Evolutionary conservation across 345 rosid species (phyloP).

Genomic region (Eucalyptus pumila): DNA sequence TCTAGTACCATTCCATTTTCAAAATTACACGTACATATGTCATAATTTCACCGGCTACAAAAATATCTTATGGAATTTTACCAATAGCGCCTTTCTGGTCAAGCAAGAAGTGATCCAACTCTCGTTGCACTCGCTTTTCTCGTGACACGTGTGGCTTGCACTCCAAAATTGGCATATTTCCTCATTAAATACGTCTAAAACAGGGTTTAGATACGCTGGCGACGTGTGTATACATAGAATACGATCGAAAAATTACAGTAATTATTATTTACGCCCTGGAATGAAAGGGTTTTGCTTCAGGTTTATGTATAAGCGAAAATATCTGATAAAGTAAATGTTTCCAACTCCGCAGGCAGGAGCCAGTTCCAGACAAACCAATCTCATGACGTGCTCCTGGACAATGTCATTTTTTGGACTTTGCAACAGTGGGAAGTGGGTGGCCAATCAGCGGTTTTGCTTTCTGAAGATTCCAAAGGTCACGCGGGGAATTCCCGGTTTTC

Average conservation of each 20-base stretch:
- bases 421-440: not conserved
- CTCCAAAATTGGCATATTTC: not conserved
- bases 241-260: not conserved
- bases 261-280: not conserved
- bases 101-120: not conserved
- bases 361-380: not conserved
- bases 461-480: not conserved
- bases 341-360: not conserved
- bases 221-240: not conserved
- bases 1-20: not conserved
- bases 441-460: not conserved
- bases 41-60: not conserved
- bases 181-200: not conserved
- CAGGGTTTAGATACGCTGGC: not conserved
- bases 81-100: rapidly evolving
- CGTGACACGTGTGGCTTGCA: rapidly evolving
- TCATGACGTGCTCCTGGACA: too few relatives aligned
- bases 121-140: not conserved
- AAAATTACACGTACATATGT: not conserved
- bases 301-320: not conserved
- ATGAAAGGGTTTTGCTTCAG: not conserved
- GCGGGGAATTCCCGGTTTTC: not conserved
- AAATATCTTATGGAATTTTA: not conserved
- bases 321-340: rapidly evolving
- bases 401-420: too few relatives aligned